Percentiles rank a stretch among this genome's conserved stretches.
These are phyloP conservation scores for Trypanosoma boissoni DNA, from an alignment of 208 protist species.

Conservation along the genomic window DNA sequence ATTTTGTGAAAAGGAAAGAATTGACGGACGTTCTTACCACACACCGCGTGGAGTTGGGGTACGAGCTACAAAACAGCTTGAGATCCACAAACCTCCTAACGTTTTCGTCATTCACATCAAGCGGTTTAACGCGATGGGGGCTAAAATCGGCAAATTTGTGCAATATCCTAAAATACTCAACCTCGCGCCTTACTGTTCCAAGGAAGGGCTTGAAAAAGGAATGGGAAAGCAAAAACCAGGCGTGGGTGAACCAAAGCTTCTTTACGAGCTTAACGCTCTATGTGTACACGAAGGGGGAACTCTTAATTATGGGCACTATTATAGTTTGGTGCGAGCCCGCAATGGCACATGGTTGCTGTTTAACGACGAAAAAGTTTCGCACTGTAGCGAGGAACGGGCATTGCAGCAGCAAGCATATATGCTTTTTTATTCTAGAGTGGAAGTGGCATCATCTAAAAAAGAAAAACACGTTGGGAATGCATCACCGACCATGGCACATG, in stretches of 20 bases:
- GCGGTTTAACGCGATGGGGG: constrained; percentile 69
- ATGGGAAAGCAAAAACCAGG: background rate
- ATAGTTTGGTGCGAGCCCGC: constrained; percentile 68
- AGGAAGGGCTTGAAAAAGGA: constrained; percentile 2
- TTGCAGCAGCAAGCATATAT: constrained; percentile 84
- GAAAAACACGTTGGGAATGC: background rate
- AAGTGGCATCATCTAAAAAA: background rate
- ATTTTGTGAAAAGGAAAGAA: constrained; percentile 67
- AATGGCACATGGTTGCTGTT: constrained; percentile 88
- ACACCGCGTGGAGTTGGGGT: constrained; percentile 78
- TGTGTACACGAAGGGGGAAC: constrained; percentile 85
- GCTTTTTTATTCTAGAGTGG: constrained; percentile 81
- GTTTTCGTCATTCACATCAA: constrained; percentile 90
- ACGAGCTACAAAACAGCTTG: constrained; percentile 73
- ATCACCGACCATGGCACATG: background rate
- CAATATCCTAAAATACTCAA: constrained; percentile 64
- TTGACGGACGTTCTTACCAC: constrained; percentile 73
- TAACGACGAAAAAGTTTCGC: constrained; percentile 74
- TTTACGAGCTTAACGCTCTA: constrained; percentile 88
- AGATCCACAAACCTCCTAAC: constrained; percentile 70
- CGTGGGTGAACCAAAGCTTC: constrained; percentile 13
- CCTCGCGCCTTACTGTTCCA: constrained; percentile 56
- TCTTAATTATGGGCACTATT: constrained; percentile 90
- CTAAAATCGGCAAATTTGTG: constrained; percentile 67
- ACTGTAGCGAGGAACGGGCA: constrained; percentile 59